Conservation (phyloP, 345 rosid species). For the Lepidium sativum region DNA sequence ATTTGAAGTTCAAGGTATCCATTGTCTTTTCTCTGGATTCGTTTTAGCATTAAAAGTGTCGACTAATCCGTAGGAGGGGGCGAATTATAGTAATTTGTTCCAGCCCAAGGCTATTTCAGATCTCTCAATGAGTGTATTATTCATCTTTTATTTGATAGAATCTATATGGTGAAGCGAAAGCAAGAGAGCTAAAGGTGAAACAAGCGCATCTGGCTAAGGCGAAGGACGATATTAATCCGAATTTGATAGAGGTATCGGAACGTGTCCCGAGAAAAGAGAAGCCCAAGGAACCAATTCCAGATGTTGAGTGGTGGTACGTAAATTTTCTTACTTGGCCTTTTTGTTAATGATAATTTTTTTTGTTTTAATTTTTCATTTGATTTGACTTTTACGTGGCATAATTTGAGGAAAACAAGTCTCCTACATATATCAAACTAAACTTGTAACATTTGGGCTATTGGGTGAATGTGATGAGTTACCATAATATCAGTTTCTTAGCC, state of each 20-base stretch:
- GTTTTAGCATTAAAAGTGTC: too few species aligned
- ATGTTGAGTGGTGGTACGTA: conserved; percentile 95
- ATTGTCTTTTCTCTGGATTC: background rate
- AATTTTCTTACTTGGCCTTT: background rate
- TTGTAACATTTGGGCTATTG: background rate
- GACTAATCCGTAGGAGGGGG: too few species aligned
- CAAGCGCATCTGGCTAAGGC: conserved; percentile 90
- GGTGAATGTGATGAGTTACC: background rate
- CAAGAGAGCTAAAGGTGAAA: conserved; percentile 81
- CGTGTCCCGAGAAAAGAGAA: conserved; percentile 71
- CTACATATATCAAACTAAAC: background rate
- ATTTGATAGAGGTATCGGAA: conserved; percentile 85
- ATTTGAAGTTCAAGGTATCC: conserved; percentile 63
- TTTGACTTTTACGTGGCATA: background rate
- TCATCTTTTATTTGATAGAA: conserved; percentile 34
- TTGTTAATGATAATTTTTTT: conserved; percentile 1
- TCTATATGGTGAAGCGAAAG: conserved; percentile 95
- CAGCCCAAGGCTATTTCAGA: background rate
- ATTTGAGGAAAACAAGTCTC: background rate
- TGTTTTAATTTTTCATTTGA: background rate
- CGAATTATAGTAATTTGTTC: too few species aligned
- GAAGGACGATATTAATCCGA: conserved; percentile 85
- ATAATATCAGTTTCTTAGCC: background rate
- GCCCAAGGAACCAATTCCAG: conserved; percentile 72
- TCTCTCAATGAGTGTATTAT: background rate